Evolutionary conservation across 2,329 filamentous ascomycete genomes (phyloP).

Genomic region (Fusarium papillatum): DNA sequence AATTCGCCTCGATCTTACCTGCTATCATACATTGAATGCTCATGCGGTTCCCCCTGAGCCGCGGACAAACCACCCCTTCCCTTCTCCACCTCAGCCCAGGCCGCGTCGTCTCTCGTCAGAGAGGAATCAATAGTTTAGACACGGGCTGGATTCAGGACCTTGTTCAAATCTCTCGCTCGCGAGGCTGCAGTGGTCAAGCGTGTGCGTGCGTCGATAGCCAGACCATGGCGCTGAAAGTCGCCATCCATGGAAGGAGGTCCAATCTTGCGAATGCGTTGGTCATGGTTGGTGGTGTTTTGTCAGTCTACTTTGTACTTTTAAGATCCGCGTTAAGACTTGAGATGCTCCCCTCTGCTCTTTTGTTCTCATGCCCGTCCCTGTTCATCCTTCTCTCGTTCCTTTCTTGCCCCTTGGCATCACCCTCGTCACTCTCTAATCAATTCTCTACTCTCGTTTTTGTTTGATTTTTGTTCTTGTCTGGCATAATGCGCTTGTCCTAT

Average conservation of each 20-base stretch:
- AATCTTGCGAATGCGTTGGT: background rate
- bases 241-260: background rate
- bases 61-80: background rate
- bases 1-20: background rate
- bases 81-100: background rate
- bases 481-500: background rate
- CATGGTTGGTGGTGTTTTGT: background rate
- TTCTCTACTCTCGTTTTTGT: constrained; percentile 3
- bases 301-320: background rate
- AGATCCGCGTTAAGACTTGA: background rate
- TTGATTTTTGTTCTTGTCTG: background rate
- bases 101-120: background rate
- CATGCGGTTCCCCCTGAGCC: background rate
- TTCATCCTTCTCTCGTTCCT: background rate
- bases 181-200: background rate
- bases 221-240: background rate
- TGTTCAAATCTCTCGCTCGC: background rate
- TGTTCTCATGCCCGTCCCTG: background rate
- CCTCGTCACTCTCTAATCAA: background rate
- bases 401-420: background rate
- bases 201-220: background rate
- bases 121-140: background rate
- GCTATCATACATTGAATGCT: background rate
- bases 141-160: background rate
- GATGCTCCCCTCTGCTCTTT: background rate